Evolutionary conservation across 106 monocot species (phyloP).

Genomic region (Agapanthus africanus): DNA sequence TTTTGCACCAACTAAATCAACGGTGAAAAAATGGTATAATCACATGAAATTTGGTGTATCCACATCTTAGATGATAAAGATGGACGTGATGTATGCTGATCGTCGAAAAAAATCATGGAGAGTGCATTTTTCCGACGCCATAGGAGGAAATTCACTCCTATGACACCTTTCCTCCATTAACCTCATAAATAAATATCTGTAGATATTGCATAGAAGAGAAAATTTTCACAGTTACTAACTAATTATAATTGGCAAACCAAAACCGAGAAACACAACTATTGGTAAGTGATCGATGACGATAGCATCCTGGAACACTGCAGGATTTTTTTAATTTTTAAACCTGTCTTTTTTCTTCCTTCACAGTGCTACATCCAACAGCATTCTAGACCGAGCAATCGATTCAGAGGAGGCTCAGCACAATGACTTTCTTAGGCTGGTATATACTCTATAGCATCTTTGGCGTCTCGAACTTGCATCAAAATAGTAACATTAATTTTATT

Average conservation of each 20-base stretch:
- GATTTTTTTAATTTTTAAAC: too few relatives aligned
- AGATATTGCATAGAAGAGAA: background rate
- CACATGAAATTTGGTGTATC: too few relatives aligned
- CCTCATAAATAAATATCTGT: too few relatives aligned
- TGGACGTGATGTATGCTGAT: too few relatives aligned
- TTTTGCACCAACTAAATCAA: too few relatives aligned
- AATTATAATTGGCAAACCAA: background rate
- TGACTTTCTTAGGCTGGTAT: conserved; percentile 97
- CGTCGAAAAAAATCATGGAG: too few relatives aligned
- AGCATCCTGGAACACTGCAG: background rate
- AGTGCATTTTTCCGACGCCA: too few relatives aligned
- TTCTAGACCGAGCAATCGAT: conserved; percentile 90
- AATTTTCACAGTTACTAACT: background rate
- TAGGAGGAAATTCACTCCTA: too few relatives aligned
- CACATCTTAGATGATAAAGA: too few relatives aligned
- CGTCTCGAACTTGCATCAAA: background rate
- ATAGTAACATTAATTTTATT: background rate
- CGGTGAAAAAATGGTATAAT: too few relatives aligned
- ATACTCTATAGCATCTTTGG: background rate
- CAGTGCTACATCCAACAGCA: conserved; percentile 92
- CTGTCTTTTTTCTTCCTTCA: conserved; percentile 7
- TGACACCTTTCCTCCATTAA: too few relatives aligned
- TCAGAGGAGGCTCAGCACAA: conserved; percentile 83
- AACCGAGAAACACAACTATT: background rate
- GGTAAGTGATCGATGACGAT: background rate